These are phyloP conservation scores for Babesia sp. DNA, from an alignment of 169 alveolate species.

Conservation along the genomic window DNA sequence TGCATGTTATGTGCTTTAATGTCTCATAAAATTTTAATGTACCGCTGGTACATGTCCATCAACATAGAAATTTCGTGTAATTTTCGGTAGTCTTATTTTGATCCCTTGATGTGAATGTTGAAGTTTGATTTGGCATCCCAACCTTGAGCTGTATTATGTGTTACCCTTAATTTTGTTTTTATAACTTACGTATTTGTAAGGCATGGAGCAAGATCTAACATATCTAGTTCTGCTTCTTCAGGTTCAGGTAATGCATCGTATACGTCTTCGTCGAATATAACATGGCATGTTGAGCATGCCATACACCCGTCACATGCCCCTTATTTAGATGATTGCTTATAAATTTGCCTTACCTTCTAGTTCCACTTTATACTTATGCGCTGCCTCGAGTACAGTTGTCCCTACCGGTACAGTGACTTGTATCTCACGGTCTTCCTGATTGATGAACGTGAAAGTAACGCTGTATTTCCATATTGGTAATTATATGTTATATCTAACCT, in stretches of 20 bases:
- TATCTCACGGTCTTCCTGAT: conserved; percentile 68
- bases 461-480: conserved; percentile 14
- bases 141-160: conserved; percentile 79
- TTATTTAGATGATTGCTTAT: conserved; percentile 23
- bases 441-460: conserved; percentile 64
- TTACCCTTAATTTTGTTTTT: background rate
- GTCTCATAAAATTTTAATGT: too few species aligned
- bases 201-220: conserved; percentile 95
- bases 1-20: too few species aligned
- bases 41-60: conserved; percentile 94
- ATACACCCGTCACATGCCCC: conserved; percentile 96
- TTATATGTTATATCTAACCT: background rate
- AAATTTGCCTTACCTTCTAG: conserved; percentile 76
- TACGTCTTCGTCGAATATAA: conserved; percentile 86
- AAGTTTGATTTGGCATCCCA: conserved; percentile 91
- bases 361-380: conserved; percentile 75
- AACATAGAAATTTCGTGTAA: conserved; percentile 91
- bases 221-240: conserved; percentile 90
- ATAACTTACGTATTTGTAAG: conserved; percentile 87
- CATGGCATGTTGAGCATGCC: conserved; percentile 98
- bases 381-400: conserved; percentile 80
- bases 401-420: conserved; percentile 76
- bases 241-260: conserved; percentile 88
- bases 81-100: conserved; percentile 84
- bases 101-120: conserved; percentile 82